Evolutionary conservation across 1,139 yeast species (phyloP).

Genomic region (Wickerhamomyces sp.): DNA sequence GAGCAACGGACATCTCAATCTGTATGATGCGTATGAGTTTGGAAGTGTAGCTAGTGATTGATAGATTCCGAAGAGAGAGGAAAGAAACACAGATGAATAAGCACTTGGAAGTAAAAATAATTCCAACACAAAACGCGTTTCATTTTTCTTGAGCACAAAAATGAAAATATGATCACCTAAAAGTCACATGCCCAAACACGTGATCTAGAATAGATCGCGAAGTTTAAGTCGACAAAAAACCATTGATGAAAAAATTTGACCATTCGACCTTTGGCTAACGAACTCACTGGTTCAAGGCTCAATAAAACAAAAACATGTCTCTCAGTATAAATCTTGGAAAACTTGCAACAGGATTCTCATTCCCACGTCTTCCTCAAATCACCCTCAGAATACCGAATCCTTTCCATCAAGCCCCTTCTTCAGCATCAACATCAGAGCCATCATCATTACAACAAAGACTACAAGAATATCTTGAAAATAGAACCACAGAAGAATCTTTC

Average conservation of each 20-base stretch:
- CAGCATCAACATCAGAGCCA: conserved; percentile 2
- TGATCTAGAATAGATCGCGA: too few species aligned
- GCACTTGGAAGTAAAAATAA: background rate
- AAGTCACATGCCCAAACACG: background rate
- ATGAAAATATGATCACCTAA: background rate
- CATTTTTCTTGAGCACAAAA: too few species aligned
- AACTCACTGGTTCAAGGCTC: background rate
- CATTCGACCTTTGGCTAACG: background rate
- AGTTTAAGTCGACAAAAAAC: too few species aligned
- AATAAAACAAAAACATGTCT: conserved; percentile 9
- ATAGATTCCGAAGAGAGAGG: too few species aligned
- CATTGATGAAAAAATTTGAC: background rate
- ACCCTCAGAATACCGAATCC: conserved; percentile 21
- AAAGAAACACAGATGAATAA: background rate
- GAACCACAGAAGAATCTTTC: conserved; percentile 21
- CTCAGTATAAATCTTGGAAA: conserved; percentile 15
- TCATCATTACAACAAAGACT: conserved; percentile 20
- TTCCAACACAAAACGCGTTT: conserved; percentile 15
- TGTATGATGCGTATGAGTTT: background rate
- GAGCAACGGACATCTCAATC: conserved; percentile 8
- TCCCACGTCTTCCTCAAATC: conserved; percentile 23
- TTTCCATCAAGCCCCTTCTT: conserved; percentile 8
- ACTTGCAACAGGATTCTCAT: conserved; percentile 2
- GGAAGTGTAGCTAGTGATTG: too few species aligned
- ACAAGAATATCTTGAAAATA: conserved; percentile 20